Conservation (phyloP, 305 asterid species). For the Striga hermonthica region DNA sequence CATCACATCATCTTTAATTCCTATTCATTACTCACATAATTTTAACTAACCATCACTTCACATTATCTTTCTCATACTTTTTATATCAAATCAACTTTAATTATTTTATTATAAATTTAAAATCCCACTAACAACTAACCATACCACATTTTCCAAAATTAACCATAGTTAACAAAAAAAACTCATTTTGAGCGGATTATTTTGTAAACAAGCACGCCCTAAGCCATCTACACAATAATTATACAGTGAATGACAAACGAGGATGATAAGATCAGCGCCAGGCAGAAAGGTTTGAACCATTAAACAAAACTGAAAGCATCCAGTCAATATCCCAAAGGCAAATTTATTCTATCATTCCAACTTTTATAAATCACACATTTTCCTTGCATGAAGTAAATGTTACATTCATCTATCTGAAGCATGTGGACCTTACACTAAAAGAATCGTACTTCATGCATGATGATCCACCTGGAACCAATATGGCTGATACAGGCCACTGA, state of each 20-base stretch:
- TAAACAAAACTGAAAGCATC: neutral
- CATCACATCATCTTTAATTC: no score
- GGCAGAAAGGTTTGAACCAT: conserved; percentile 2
- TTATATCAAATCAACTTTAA: no score
- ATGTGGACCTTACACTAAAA: conserved; percentile 61
- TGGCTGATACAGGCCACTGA: conserved; percentile 61
- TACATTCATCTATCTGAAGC: conserved; percentile 3
- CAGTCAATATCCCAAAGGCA: neutral
- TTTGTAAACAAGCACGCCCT: neutral
- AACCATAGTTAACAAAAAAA: no score
- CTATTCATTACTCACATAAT: neutral
- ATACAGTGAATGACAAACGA: neutral
- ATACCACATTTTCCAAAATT: no score
- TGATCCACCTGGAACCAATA: conserved; percentile 67
- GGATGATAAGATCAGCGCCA: neutral
- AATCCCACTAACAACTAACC: no score
- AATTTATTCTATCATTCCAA: neutral
- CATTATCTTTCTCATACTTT: no score
- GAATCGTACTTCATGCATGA: conserved; percentile 54
- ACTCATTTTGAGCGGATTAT: no score
- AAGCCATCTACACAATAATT: no score
- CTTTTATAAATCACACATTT: neutral
- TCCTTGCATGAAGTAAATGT: conserved; percentile 13
- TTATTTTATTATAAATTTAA: no score
- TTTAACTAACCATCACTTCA: no score